A percentile compares a stretch with the other conserved stretches of the same genome.
Evolutionary conservation across 768 basidiomycete species (phyloP).

Genomic region (Pluteus cervinus): DNA sequence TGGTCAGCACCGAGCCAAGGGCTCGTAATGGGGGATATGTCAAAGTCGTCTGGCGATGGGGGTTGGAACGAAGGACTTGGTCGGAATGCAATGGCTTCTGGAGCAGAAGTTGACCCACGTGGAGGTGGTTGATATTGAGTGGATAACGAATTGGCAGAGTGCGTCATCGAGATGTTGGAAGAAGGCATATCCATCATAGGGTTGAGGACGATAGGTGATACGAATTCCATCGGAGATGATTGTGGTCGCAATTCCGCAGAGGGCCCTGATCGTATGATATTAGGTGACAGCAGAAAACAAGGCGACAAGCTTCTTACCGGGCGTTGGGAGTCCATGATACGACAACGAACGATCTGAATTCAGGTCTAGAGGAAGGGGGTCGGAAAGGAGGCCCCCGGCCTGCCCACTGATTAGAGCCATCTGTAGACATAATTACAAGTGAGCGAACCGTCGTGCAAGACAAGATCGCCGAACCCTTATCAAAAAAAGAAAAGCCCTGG

Average conservation of each 20-base stretch:
- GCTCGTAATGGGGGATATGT: conserved; percentile 76
- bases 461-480: neutral
- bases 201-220: conserved; percentile 5
- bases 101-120: conserved; percentile 53
- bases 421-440: conserved; percentile 25
- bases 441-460: conserved; percentile 5
- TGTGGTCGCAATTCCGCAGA: conserved; percentile 15
- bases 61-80: conserved; percentile 29
- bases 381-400: conserved; percentile 26
- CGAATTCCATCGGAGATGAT: conserved; percentile 5
- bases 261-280: conserved; percentile 10
- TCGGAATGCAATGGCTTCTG: conserved; percentile 68
- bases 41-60: conserved; percentile 54
- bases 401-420: conserved; percentile 65
- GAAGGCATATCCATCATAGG: neutral
- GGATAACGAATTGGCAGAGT: conserved; percentile 2
- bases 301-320: conserved; percentile 39
- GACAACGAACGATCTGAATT: conserved; percentile 23
- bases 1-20: conserved; percentile 71
- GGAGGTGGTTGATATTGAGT: conserved; percentile 3
- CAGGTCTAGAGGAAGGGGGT: conserved; percentile 23
- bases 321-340: conserved; percentile 60
- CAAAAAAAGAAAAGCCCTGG: neutral
- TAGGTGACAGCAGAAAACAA: conserved; percentile 7
- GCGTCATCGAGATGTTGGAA: neutral